Conservation (phyloP, 495 filamentous ascomycete species). For the Penicillium canariense region DNA sequence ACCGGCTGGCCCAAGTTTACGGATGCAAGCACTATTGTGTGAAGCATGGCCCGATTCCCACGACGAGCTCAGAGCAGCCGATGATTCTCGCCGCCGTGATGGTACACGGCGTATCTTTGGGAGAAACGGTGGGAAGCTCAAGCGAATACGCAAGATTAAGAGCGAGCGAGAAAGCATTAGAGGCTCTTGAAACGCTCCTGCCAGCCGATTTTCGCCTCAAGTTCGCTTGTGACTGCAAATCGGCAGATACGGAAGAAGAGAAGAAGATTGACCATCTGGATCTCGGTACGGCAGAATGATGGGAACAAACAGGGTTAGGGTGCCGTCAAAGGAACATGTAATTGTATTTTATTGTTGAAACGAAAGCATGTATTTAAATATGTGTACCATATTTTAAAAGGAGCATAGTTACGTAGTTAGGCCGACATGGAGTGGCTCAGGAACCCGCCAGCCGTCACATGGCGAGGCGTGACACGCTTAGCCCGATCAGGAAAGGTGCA, state of each 20-base stretch:
- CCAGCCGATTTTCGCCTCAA: conserved; percentile 56
- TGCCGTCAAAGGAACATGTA: too few relatives aligned
- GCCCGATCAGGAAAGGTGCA: conserved; percentile 22
- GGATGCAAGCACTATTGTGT: conserved; percentile 56
- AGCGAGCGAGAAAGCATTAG: conserved; percentile 66
- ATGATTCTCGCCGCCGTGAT: conserved; percentile 69
- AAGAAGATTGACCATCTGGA: neutral
- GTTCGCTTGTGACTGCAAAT: conserved; percentile 63
- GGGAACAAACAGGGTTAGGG: neutral
- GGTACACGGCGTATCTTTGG: conserved; percentile 68
- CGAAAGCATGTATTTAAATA: neutral
- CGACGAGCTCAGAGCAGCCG: conserved; percentile 41
- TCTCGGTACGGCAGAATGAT: conserved; percentile 38
- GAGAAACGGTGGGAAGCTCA: conserved; percentile 59
- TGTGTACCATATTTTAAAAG: neutral
- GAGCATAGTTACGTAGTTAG: neutral
- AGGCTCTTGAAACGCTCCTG: conserved; percentile 54
- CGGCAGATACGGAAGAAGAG: neutral
- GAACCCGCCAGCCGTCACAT: conserved; percentile 22
- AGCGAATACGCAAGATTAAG: conserved; percentile 69
- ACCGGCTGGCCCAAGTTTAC: conserved; percentile 47
- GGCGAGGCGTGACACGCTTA: conserved; percentile 24
- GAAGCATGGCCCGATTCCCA: conserved; percentile 48
- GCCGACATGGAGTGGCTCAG: conserved; percentile 4
- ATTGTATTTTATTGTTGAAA: too few relatives aligned